These are phyloP conservation scores for Sambucus nigra DNA, from an alignment of 129 eudicot genomes.

Conservation along the genomic window DNA sequence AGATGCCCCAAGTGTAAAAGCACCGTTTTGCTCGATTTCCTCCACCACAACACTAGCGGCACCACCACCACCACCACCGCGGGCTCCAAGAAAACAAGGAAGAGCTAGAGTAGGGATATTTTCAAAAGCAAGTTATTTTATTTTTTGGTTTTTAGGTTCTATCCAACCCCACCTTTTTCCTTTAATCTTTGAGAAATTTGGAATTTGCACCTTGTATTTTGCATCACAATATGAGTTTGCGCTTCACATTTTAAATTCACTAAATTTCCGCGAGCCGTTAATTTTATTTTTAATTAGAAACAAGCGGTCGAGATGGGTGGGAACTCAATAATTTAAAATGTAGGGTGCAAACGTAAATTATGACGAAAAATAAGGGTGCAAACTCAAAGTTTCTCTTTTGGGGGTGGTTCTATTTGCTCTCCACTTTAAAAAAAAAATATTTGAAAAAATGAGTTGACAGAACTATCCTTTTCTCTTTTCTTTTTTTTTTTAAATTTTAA, in stretches of 20 bases:
- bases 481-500: too few species aligned
- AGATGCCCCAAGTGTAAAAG: conserved; percentile 84
- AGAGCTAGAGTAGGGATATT: conserved; percentile 20
- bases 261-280: not conserved
- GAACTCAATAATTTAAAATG: too few species aligned
- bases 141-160: not conserved
- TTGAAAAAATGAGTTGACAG: conserved; percentile 19
- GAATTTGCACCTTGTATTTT: too few species aligned
- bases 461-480: conserved; percentile 22
- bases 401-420: conserved; percentile 28
- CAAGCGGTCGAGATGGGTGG: too few species aligned
- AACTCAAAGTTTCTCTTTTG: too few species aligned
- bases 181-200: too few species aligned
- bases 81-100: conserved; percentile 25
- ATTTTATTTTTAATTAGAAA: too few species aligned
- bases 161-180: too few species aligned
- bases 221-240: too few species aligned
- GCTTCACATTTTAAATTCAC: too few species aligned
- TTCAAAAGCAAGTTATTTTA: conserved; percentile 9
- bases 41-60: conserved; percentile 20
- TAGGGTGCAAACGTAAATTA: too few species aligned
- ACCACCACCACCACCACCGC: conserved; percentile 14
- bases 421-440: conserved; percentile 23
- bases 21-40: conserved; percentile 64
- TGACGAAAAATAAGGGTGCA: too few species aligned